Evolutionary conservation across 345 rosid genomes (phyloP), one percentile per base, ranked within the genome.

Genomic region (Clarkia xantiana): DNA sequence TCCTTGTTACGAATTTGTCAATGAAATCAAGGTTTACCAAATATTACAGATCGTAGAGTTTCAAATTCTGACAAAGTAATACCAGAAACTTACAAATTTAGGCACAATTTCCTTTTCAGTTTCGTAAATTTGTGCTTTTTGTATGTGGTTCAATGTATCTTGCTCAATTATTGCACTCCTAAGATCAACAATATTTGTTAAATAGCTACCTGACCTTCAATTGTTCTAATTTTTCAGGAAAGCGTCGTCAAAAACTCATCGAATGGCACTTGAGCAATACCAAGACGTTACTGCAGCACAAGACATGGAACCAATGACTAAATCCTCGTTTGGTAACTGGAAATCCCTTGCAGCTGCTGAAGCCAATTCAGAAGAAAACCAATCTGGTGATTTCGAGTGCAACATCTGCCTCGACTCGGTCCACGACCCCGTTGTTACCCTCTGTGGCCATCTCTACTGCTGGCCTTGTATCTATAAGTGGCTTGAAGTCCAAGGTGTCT

Each of bases 401-500:
- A 82, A 79, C 63, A 91, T 91, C 45, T 86, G 98, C 67, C 62
- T 91, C 13, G 93, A 91, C 34, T 45, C 79, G 0, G 98, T 84
- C 34, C 86, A 72, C 48, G 96, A 91, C 9, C 96, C 98, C 0
- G 98, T 91, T 53, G 93, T 86, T 0, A 91, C 96, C 0, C 80
- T 86, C 43, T 91, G 98, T 1, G 98, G 98, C 53, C 98, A 91
- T 54, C 83, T 91, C 57, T 91, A 71, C 62, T 91, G 98, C 52
- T 91, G 98, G 98, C 98, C 98, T 9, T 91, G 98, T 54, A 81
- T 86, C 43, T 84, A 91, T 77, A 76, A 69, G 61, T 91, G 97
- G 97, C 93, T 86, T 62, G 67, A 86, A 57, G 68, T 66, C 34
- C 87, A 71, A 40, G 61, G 59, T 47, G 43, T 50, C 18, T 60